A percentile compares a stretch with the other conserved stretches of the same genome.
Evolutionary conservation across 129 eudicot genomes (phyloP).

Genomic region (Logfia minima): DNA sequence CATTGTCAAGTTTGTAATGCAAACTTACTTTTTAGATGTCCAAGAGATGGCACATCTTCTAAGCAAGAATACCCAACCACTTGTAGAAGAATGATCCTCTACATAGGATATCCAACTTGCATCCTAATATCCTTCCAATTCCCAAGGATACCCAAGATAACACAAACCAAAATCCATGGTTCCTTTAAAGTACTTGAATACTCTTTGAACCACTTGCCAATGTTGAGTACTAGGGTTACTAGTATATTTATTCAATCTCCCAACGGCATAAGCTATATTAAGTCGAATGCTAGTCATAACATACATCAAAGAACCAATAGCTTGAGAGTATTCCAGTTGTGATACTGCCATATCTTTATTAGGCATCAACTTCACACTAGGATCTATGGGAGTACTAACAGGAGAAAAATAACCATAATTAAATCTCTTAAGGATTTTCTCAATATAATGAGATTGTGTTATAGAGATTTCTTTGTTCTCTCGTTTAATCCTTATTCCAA

Average conservation of each 20-base stretch:
- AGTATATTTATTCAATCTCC: neutral
- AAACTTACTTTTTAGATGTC: no score
- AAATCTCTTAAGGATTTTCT: neutral
- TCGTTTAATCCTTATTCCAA: no score
- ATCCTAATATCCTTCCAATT: no score
- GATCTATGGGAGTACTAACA: neutral
- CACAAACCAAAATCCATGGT: neutral
- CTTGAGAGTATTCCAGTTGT: neutral
- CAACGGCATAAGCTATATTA: neutral
- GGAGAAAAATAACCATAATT: neutral
- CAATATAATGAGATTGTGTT: no score
- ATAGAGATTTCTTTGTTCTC: no score
- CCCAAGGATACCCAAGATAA: no score
- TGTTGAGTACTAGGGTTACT: neutral
- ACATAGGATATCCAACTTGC: no score
- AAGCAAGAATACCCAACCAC: no score
- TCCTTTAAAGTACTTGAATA: neutral
- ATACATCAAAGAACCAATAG: no score
- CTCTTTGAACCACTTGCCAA: neutral
- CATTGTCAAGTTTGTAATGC: no score
- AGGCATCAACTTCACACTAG: neutral
- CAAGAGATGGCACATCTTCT: no score
- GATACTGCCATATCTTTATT: neutral
- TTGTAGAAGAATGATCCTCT: no score
- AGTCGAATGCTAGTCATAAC: neutral